Evolutionary conservation across 2,329 filamentous ascomycete species (phyloP).

Genomic region (Cadophora gregata): DNA sequence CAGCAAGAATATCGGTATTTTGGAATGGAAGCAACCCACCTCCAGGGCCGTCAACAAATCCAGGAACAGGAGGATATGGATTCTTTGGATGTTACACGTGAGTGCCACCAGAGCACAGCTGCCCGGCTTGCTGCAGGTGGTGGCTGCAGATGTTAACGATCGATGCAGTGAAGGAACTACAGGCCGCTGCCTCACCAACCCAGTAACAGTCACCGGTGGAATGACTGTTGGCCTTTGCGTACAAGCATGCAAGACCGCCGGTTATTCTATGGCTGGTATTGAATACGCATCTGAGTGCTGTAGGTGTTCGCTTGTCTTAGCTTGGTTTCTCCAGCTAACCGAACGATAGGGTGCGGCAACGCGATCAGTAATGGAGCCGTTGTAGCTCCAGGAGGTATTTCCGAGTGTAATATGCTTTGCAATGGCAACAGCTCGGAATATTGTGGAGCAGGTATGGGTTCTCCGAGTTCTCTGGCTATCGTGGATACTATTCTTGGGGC

Average conservation of each 20-base stretch:
- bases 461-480: not conserved
- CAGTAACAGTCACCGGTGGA: constrained; percentile 26
- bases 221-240: constrained; percentile 37
- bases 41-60: constrained; percentile 34
- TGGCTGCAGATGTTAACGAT: constrained; percentile 8
- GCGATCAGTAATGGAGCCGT: constrained; percentile 20
- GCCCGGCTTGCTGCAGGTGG: constrained; percentile 2
- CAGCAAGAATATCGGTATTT: constrained; percentile 41
- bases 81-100: constrained; percentile 39
- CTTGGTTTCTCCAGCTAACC: not conserved
- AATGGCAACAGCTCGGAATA: constrained; percentile 31
- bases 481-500: not conserved
- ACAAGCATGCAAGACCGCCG: constrained; percentile 34
- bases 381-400: constrained; percentile 23
- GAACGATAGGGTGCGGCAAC: constrained; percentile 27
- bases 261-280: constrained; percentile 52
- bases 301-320: constrained; percentile 39
- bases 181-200: constrained; percentile 31
- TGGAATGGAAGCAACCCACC: constrained; percentile 36
- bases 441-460: constrained; percentile 14
- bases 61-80: constrained; percentile 27
- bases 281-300: constrained; percentile 53
- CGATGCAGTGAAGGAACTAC: constrained; percentile 30
- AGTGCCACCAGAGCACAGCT: constrained; percentile 18
- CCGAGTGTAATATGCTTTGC: constrained; percentile 39